Evolutionary conservation across 148 eudicot genomes (phyloP).

Genomic region (Spergularia bocconei): DNA sequence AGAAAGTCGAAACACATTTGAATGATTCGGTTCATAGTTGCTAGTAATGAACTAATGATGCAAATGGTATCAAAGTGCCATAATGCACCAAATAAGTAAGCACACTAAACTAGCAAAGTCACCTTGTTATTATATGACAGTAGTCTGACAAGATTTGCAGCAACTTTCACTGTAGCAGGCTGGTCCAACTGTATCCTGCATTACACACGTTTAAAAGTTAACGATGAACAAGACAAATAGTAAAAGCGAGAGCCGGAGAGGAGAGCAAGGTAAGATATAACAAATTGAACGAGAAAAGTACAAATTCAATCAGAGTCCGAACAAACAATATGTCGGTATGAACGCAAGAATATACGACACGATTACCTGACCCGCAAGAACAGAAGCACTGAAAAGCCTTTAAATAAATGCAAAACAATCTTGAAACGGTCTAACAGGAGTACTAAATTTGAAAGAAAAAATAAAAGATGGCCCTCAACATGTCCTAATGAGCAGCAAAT

Average conservation of each 20-base stretch:
- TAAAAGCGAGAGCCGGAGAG: too few species aligned
- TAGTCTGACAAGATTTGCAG: conserved; percentile 86
- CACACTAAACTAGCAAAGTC: neutral
- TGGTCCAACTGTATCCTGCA: conserved; percentile 92
- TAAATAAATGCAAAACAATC: neutral
- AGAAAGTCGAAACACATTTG: neutral
- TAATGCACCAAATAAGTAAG: neutral
- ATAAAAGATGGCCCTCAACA: neutral
- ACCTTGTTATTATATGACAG: conserved; percentile 91
- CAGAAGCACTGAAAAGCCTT: neutral
- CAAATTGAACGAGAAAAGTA: neutral
- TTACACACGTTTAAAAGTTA: neutral
- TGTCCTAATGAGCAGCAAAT: neutral
- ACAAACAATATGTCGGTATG: neutral
- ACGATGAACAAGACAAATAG: neutral
- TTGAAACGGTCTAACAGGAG: neutral
- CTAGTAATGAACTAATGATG: neutral
- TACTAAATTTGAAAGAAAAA: neutral
- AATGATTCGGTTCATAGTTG: neutral
- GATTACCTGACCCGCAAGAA: neutral
- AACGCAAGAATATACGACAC: neutral
- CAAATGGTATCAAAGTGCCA: too few species aligned
- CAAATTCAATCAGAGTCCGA: neutral
- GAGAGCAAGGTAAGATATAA: neutral
- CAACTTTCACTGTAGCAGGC: conserved; percentile 97